phyloP scores from a whole-genome alignment of 1,284 basidiomycete genomes.

The Ceratobasidium sp. region DNA sequence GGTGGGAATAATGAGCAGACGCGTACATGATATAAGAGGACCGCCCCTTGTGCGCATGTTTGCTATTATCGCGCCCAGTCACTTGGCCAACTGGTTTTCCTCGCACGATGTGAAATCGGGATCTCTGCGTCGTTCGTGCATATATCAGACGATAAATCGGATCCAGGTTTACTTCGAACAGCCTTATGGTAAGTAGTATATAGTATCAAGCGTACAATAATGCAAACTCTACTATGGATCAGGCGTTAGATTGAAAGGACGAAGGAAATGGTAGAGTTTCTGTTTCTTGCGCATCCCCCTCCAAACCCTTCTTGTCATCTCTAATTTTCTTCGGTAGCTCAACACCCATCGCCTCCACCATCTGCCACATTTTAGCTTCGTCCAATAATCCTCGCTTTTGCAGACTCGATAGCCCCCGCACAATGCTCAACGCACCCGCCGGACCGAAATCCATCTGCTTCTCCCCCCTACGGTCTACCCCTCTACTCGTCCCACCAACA shows the following conservation, averaged over 20 bases:
- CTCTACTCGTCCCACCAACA: not conserved
- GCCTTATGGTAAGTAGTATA: too few species aligned
- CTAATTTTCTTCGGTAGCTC: not conserved
- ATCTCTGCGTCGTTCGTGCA: too few species aligned
- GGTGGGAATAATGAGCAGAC: too few species aligned
- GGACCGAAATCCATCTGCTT: conserved; percentile 17
- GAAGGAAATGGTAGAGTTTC: not conserved
- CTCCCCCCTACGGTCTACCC: not conserved
- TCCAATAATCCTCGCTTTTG: not conserved
- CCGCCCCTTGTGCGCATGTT: too few species aligned
- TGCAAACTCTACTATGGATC: not conserved
- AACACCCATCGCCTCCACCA: conserved; percentile 8
- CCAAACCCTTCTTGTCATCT: not conserved
- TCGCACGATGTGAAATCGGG: too few species aligned
- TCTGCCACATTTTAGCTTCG: conserved; percentile 19
- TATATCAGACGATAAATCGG: too few species aligned
- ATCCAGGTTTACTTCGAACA: too few species aligned
- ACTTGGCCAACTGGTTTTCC: too few species aligned
- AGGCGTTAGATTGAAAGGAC: not conserved
- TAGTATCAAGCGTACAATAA: not conserved
- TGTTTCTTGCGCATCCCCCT: not conserved
- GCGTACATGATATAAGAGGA: too few species aligned
- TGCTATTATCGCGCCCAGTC: too few species aligned
- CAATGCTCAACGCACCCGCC: conserved; percentile 17
- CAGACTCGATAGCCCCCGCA: not conserved